Evolutionary conservation across 306 rosid species (phyloP).

Genomic region (Citrullus colocynthis): DNA sequence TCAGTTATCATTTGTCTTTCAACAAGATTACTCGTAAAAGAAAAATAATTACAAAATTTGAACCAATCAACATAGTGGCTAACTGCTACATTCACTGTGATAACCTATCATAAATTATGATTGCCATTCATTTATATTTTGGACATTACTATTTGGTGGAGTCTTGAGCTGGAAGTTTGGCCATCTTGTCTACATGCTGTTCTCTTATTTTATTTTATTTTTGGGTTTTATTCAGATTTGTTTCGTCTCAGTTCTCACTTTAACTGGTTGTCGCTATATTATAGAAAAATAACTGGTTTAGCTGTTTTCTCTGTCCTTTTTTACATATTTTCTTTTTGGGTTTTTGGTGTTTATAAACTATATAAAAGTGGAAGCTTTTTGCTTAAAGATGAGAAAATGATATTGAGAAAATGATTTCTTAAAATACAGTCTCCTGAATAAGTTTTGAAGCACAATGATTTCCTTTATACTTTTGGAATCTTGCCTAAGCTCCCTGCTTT

Average conservation of each 20-base stretch:
- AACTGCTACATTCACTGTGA: background rate
- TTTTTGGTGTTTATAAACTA: background rate
- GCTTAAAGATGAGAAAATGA: background rate
- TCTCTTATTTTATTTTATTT: background rate
- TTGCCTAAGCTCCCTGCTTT: conserved; percentile 1
- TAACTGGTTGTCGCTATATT: background rate
- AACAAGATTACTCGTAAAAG: background rate
- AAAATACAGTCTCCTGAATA: background rate
- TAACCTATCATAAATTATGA: too few species aligned
- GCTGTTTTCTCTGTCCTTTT: background rate
- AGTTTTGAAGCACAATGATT: background rate
- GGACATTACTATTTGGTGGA: background rate
- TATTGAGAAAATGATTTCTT: background rate
- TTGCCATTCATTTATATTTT: background rate
- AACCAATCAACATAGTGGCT: background rate
- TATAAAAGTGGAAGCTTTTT: background rate
- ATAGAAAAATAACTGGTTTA: background rate
- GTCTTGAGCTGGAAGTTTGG: background rate
- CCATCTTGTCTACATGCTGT: background rate
- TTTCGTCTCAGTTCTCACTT: background rate
- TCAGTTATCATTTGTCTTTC: too few species aligned
- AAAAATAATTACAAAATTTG: background rate
- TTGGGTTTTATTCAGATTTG: too few species aligned
- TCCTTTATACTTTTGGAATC: background rate
- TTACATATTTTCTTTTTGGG: background rate